Base-by-base conservation (phyloP, 129 eudicot species). In the Flaveria trinervia region DNA sequence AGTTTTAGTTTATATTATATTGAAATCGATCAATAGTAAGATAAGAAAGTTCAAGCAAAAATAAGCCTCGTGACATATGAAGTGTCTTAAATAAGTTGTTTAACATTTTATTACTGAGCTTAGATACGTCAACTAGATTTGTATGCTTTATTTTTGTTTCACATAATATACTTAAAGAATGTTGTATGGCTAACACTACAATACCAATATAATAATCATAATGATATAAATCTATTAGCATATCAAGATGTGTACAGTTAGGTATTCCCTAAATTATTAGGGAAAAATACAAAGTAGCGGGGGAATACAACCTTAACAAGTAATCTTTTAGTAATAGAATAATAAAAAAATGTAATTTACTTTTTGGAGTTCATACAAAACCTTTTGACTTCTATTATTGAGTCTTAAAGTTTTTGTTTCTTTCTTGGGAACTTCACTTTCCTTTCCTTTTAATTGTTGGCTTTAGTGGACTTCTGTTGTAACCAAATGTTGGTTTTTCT, bases 291-390 rank as follows among this genome's bases (percentile, higher is more conserved):
- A 8, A 2, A 2, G 5, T 20, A 57, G 64, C 15, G 12, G 30
- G 25, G 52, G 71, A 78, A 70, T 59, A 60, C 77, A 78, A 45
- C 77, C 72, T 48, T 48, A 30, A 26, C 82, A 78, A 78, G 82
- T 70, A 57, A 70, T 78, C 62, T 52, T 70, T 33, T 33, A 33
- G 39, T n/a, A 10, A 4, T 30, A 28, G 30, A 46, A 9, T 2
- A 46, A 30, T 6, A 18, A 39, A 16, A 54, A 25, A 68, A 30
- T 3, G 20, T 48, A 13, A 41, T 39, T 20, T 22, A 50, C 59
- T 68, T 77, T 46, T 57, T 22, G 2, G 30, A 68, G 33, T 77
- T 55, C 68, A 77, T 16, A 69, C 60, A 16, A 43, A 55, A 25
- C 30, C 48, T 79, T 79, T 71, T 79, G 73, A 71, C 72, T 71